Conservation (phyloP, 2,329 filamentous ascomycete genomes). For the Botryosphaeria dothidea region DNA sequence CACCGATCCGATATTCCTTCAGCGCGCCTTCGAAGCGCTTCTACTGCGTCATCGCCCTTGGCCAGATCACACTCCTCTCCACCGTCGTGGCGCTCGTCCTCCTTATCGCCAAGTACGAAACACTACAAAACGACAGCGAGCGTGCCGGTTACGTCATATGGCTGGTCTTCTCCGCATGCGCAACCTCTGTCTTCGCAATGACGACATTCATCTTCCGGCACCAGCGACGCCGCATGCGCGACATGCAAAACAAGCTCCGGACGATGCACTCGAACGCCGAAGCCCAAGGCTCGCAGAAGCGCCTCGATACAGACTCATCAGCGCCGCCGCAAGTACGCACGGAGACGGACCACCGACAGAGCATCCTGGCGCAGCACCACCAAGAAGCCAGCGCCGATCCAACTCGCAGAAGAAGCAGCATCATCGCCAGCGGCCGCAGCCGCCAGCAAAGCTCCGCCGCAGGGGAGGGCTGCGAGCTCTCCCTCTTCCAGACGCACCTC, state of each 20-base stretch:
- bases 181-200: background rate
- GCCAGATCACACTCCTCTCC: slow-evolving; percentile 6
- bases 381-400: too few relatives aligned
- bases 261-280: background rate
- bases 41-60: background rate
- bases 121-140: background rate
- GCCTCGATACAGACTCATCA: background rate
- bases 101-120: background rate
- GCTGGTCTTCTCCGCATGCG: slow-evolving; percentile 1
- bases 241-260: slow-evolving; percentile 3
- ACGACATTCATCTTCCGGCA: background rate
- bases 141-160: background rate
- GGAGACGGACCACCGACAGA: slow-evolving; percentile 6
- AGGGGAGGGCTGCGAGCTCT: slow-evolving; percentile 8
- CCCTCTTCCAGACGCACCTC: slow-evolving; percentile 3
- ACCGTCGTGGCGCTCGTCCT: slow-evolving; percentile 8
- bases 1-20: background rate
- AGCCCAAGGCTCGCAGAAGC: slow-evolving; percentile 1
- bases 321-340: background rate
- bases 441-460: background rate
- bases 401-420: background rate
- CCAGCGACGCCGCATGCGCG: slow-evolving; percentile 1
- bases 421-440: background rate
- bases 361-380: background rate
- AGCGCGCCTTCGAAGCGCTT: background rate